These are phyloP conservation scores for Nemania abortiva DNA, from an alignment of 2,329 filamentous ascomycete species.

Conservation along the genomic window DNA sequence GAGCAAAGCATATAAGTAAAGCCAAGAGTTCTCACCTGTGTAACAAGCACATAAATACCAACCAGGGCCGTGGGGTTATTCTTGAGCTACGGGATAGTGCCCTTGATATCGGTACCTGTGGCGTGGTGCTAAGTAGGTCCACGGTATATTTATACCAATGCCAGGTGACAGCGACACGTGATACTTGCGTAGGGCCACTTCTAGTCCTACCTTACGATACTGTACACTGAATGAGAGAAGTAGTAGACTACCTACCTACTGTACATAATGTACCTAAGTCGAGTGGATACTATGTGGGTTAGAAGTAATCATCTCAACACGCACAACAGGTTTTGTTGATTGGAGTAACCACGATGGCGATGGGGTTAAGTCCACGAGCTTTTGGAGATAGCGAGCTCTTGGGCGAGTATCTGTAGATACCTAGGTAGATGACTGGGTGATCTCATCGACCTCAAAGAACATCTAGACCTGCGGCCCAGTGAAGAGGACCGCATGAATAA, in stretches of 20 bases:
- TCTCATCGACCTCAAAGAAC: neutral
- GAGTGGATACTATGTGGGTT: neutral
- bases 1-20: neutral
- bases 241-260: neutral
- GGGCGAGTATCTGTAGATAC: neutral
- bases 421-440: neutral
- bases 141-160: neutral
- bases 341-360: constrained; percentile 6
- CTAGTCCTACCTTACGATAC: constrained; percentile 11
- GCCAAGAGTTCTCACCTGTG: neutral
- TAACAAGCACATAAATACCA: neutral
- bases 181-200: constrained; percentile 30
- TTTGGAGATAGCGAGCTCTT: constrained; percentile 4
- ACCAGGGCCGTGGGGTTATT: neutral
- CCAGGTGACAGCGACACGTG: constrained; percentile 31
- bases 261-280: neutral
- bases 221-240: neutral
- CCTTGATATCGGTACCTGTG: constrained; percentile 13
- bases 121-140: neutral
- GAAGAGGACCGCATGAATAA: constrained; percentile 7
- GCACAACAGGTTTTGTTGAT: neutral
- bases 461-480: neutral
- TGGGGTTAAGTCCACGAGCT: neutral
- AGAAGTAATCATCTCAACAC: constrained; percentile 5
- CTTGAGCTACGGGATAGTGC: neutral